Evolutionary conservation across 768 basidiomycete species (phyloP).

Genomic region (Phylloporus sp.): DNA sequence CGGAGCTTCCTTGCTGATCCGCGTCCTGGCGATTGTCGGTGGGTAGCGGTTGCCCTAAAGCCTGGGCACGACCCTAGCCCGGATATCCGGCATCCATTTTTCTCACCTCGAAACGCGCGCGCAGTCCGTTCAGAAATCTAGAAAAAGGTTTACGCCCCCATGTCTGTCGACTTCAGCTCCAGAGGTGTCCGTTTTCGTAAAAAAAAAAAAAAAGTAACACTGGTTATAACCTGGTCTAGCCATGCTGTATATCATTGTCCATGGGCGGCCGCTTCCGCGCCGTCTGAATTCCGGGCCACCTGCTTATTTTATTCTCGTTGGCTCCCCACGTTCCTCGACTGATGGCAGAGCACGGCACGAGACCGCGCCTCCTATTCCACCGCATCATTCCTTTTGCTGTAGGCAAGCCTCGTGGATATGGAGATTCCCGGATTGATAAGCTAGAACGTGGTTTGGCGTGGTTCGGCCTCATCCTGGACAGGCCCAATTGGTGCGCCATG

Average conservation of each 20-base stretch:
- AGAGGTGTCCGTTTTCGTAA: conserved; percentile 4
- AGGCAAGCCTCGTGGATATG: conserved; percentile 10
- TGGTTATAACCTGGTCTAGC: background rate
- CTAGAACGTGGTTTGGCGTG: conserved; percentile 9
- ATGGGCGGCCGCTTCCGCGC: conserved; percentile 17
- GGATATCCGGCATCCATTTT: background rate
- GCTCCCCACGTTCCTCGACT: conserved; percentile 1
- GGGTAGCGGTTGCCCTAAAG: conserved; percentile 15
- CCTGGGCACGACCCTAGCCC: conserved; percentile 20
- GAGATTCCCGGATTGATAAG: conserved; percentile 23
- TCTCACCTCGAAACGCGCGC: background rate
- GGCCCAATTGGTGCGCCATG: background rate
- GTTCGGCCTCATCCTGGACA: conserved; percentile 1
- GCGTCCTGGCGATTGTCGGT: conserved; percentile 26
- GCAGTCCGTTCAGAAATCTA: background rate
- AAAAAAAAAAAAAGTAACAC: no score
- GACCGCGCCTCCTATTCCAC: conserved; percentile 12
- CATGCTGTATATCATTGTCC: conserved; percentile 14
- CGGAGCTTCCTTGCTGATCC: conserved; percentile 25
- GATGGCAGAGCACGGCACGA: conserved; percentile 7
- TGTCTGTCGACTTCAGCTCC: conserved; percentile 1
- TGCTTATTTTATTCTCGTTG: background rate
- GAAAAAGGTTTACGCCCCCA: conserved; percentile 3
- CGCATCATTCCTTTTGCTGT: conserved; percentile 6
- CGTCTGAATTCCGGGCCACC: conserved; percentile 3